phyloP scores from a whole-genome alignment of 352 stramenopile species.

The Globisporangium acanthophoron region DNA sequence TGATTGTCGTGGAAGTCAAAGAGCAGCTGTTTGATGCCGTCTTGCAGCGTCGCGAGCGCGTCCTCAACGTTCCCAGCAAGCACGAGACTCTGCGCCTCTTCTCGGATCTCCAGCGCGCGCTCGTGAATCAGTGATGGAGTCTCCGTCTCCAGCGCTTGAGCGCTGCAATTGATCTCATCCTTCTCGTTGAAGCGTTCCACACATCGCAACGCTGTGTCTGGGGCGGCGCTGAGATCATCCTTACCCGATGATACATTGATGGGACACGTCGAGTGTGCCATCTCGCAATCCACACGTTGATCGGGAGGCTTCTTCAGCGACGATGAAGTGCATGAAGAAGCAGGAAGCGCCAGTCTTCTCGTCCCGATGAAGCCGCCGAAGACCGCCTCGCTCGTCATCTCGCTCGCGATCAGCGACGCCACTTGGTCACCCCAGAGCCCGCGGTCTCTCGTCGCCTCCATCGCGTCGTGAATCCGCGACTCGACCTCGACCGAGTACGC shows the following conservation, averaged over 20 bases:
- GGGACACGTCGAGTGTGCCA: neutral
- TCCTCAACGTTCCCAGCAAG: conserved; percentile 22
- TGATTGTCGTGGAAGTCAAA: conserved; percentile 32
- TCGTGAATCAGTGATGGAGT: conserved; percentile 7
- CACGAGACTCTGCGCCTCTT: conserved; percentile 14
- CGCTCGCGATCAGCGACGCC: conserved; percentile 36
- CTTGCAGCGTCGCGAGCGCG: conserved; percentile 37
- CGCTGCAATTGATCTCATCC: neutral
- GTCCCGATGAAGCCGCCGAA: conserved; percentile 40
- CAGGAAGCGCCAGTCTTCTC: conserved; percentile 21
- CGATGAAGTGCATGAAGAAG: neutral
- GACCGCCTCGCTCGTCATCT: conserved; percentile 53
- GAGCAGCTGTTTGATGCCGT: conserved; percentile 39
- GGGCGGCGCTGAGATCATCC: neutral
- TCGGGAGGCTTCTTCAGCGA: neutral
- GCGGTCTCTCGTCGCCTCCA: conserved; percentile 13
- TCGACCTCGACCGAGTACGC: conserved; percentile 36
- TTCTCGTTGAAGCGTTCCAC: neutral
- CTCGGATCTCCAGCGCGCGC: conserved; percentile 17
- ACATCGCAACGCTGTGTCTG: neutral
- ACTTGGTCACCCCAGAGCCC: conserved; percentile 43
- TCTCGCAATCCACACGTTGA: neutral
- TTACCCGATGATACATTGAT: neutral
- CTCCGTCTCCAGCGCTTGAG: neutral
- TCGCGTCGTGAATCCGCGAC: conserved; percentile 23